Percentiles rank a stretch among this genome's conserved stretches.
Evolutionary conservation across 805 yeast species (phyloP).

Genomic region (Scheffersomyces coipomensis): DNA sequence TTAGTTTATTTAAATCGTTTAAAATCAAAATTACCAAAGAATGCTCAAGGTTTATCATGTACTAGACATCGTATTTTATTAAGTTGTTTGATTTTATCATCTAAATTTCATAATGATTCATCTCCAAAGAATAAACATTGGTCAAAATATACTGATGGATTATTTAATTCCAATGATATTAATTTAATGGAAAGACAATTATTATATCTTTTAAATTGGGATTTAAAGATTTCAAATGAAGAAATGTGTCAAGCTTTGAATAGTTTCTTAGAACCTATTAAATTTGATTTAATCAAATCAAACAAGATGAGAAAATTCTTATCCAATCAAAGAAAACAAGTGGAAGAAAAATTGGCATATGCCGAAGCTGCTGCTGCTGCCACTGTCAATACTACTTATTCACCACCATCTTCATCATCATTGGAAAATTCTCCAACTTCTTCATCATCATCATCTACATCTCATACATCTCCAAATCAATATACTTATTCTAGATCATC

Average conservation of each 20-base stretch:
- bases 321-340: conserved; percentile 17
- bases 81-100: conserved; percentile 69
- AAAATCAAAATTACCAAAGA: conserved; percentile 59
- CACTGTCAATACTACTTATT: neutral
- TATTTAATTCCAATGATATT: conserved; percentile 65
- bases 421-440: conserved; percentile 16
- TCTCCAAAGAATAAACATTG: conserved; percentile 78
- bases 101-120: conserved; percentile 75
- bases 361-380: conserved; percentile 3
- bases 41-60: conserved; percentile 75
- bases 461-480: conserved; percentile 2
- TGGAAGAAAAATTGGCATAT: neutral
- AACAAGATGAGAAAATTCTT: conserved; percentile 32
- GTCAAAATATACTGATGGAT: conserved; percentile 76
- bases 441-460: conserved; percentile 9
- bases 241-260: conserved; percentile 43
- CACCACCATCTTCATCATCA: conserved; percentile 2
- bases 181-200: conserved; percentile 81
- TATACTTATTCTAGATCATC: conserved; percentile 12
- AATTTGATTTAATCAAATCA: conserved; percentile 31
- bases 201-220: conserved; percentile 68
- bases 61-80: conserved; percentile 77
- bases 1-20: conserved; percentile 65
- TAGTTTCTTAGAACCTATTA: conserved; percentile 53
- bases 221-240: conserved; percentile 46